Evolutionary conservation across 225 moss, liverwort and hornwort species (phyloP), one percentile per base, ranked within the genome.

Genomic region (Bryum argenteum): DNA sequence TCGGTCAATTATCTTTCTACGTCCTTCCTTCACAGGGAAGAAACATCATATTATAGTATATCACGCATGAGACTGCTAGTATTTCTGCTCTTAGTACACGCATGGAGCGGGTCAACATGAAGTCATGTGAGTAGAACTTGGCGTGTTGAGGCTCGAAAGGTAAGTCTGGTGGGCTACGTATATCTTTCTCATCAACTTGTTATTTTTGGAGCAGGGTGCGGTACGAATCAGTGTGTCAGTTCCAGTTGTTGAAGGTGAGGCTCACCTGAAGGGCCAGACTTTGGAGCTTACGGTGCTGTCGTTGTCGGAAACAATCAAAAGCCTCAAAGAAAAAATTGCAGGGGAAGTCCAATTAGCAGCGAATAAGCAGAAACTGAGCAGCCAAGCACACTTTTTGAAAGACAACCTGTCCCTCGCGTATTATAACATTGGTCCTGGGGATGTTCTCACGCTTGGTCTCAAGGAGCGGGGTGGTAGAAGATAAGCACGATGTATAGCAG

Each of bases 391-490:
- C 58, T 88, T 98, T 79, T 88, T 98, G 13, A 98, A 89, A 75
- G 94, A 98, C 71, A 84, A 88, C 71, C 66, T 86, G 20, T 94
- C 98, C 56, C 82, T 98, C 71, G 98, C 98, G 26, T 87, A 79
- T 73, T 92, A 92, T 71, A 98, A 98, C 61, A 94, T 98, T 69
- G 98, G 94, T 61, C 92, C 98, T 28, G 94, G 91, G 40, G 98
- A 98, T 75, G 90, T 75, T 52, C 75, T 98, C 20, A 58, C 88
- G 45, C 77, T 98, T 77, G 98, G 98, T 60, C 80, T 98, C 1
- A 92, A 88, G 82, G 98, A 98, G 85, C 88, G 98, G 54, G 98
- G 98, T 89, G 98, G 98, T 78, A 92, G 84, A 81, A 92, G 94
- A 80, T 87, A 47, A 77, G 69, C 22, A 26, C 69, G 64, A 55